Base-by-base conservation (phyloP, 345 rosid species). In the Citrus glauca region DNA sequence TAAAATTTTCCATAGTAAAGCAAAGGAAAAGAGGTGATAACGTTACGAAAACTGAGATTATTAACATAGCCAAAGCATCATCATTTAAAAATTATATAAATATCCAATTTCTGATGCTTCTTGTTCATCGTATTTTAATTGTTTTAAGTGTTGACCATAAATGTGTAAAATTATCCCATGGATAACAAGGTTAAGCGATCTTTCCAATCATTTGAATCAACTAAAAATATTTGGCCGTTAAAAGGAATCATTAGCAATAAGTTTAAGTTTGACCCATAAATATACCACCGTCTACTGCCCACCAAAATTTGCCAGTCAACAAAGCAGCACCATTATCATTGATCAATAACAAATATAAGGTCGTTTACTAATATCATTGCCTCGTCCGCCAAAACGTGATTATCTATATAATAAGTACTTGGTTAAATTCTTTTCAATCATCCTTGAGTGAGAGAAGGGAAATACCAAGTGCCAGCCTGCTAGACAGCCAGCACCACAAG, bases 181-280 rank as follows among this genome's bases (percentile, higher is more conserved):
- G 16, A 10, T 45, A 3, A 13, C 50, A 45, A 45, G 17, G 0
- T 45, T 9, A 59, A 56, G 42, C 30, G 53, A 70, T 45, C 71
- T 60, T 60, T 32, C 42, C 33, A 75, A 75, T 66, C 42, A 78
- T 70, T 70, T 42, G 71, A 33, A 22, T 55, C n/a, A 24, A n/a
- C 48, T 61, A 32, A 70, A 70, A 70, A n/a, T 45, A 7, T 6
- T 2, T n/a, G 63, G 48, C 38, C n/a, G 37, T 27, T 55, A 17
- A 42, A 42, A 7, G 27, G 42, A 78, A 74, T 78, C 55, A 82
- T 78, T 55, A 63, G 68, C 72, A 69, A 35, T 50, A 16, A 62
- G 53, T 35, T 45, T 73, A 1, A 76, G 66, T 71, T 76, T 76
- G 80, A 76, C 61, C 53, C 75, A 42, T 11, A 10, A 42, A 0